Base-by-base conservation (phyloP, 345 rosid genomes). In the Raphanus raphanistrum region DNA sequence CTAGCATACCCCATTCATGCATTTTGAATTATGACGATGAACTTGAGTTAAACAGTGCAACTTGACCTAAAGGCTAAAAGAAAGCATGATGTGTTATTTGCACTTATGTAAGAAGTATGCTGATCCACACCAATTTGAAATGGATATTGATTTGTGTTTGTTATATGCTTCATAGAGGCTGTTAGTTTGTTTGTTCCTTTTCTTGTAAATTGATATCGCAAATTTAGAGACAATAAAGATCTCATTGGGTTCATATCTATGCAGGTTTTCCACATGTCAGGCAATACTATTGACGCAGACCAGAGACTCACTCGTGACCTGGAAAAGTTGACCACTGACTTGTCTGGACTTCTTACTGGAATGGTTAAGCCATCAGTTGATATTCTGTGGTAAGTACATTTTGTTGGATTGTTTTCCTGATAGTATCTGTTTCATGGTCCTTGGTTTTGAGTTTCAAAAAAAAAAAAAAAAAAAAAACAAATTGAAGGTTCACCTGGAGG, bases 311-410 rank as follows among this genome's bases (percentile, higher is more conserved):
- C 98, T 48, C 89, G 89, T 64, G 99, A 95, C 87, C 88, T 95
- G 38, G 98, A 92, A 72, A 95, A 92, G 83, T 82, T 95, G 72
- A 85, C 99, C 26, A 65, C 86, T 28, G 97, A 92, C 79, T 85
- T 95, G 71, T 89, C 99, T 28, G 96, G 97, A 70, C 80, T 95
- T 65, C 92, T 95, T 59, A 93, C 99, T 72, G 99, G 98, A 83
- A 90, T 95, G 99, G 98, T 95, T 50, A 92, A 95, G 90, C 99
- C 99, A 73, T 85, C 89, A 7, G 97, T 95, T 66, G 97, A 95
- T 82, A 95, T 93, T 83, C 66, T 95, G 32, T 95, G 98, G 99
- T 93, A 78, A 86, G 94, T 87, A 38, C 72, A 15, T 59, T 6
- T 15, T 62, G 72, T 9, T 21, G 4, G 62, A 8, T 57, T 21